phyloP scores from a whole-genome alignment of 208 protist species.

The Crithidia expoeki region DNA sequence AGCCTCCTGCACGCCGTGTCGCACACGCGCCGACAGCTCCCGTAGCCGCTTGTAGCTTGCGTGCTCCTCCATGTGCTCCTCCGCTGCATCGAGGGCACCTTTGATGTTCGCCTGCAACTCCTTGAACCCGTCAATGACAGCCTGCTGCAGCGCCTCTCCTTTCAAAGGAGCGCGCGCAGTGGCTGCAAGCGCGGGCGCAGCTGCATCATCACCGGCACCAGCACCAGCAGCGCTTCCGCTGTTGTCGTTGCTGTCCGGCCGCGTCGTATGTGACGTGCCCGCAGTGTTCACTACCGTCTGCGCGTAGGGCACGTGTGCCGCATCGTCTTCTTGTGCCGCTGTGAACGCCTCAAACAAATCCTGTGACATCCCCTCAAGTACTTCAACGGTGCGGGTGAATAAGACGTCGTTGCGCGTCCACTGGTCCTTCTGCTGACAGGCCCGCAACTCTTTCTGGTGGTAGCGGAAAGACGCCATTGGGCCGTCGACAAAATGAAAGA shows the following conservation, averaged over 20 bases:
- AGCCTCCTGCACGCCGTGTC: slow-evolving; percentile 45
- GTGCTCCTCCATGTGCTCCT: slow-evolving; percentile 78
- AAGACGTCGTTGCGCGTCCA: slow-evolving; percentile 63
- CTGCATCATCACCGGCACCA: not conserved
- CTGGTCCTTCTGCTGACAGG: slow-evolving; percentile 85
- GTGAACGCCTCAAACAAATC: slow-evolving; percentile 48
- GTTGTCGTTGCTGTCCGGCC: not conserved
- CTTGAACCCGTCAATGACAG: slow-evolving; percentile 47
- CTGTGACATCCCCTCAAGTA: slow-evolving; percentile 52
- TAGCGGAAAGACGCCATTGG: slow-evolving; percentile 66
- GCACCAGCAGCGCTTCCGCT: not conserved
- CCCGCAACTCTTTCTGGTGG: slow-evolving; percentile 81
- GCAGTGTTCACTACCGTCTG: not conserved
- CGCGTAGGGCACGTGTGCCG: slow-evolving; percentile 12
- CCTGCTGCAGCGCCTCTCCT: slow-evolving; percentile 33
- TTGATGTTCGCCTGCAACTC: slow-evolving; percentile 69
- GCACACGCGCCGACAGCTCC: slow-evolving; percentile 43
- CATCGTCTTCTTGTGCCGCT: slow-evolving; percentile 32
- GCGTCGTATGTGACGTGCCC: not conserved
- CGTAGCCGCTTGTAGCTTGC: slow-evolving; percentile 52
- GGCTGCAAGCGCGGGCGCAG: not conserved
- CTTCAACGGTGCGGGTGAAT: slow-evolving; percentile 69
- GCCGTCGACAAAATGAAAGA: slow-evolving; percentile 76
- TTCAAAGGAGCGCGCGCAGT: not conserved
- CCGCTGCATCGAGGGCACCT: slow-evolving; percentile 58